A percentile compares a stretch with the other conserved stretches of the same genome.
These are phyloP conservation scores for Apiotrichum mycotoxinovorans DNA, from an alignment of 1,284 basidiomycete genomes.

Conservation along the genomic window DNA sequence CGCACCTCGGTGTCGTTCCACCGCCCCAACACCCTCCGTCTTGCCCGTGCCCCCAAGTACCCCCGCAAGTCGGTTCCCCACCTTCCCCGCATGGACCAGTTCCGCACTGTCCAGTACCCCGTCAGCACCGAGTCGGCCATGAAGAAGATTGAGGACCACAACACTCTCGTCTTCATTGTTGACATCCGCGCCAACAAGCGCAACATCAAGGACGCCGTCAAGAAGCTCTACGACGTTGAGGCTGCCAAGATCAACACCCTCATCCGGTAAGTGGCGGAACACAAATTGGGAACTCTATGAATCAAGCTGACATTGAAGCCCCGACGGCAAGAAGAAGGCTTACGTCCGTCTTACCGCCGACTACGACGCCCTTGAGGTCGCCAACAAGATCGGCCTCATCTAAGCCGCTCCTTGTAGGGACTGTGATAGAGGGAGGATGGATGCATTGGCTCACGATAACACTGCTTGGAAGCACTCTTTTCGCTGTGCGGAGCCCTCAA, in stretches of 20 bases:
- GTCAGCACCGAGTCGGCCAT: conserved; percentile 59
- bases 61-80: conserved; percentile 90
- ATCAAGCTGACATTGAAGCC: conserved; percentile 55
- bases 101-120: conserved; percentile 81
- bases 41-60: conserved; percentile 83
- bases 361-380: conserved; percentile 95
- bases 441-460: conserved; percentile 22
- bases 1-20: conserved; percentile 89
- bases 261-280: conserved; percentile 63
- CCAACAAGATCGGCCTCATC: conserved; percentile 72
- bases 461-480: conserved; percentile 2
- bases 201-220: conserved; percentile 97
- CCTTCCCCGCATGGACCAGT: conserved; percentile 96
- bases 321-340: conserved; percentile 99
- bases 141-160: conserved; percentile 98
- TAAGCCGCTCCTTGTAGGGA: conserved; percentile 29
- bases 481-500: background rate
- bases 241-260: conserved; percentile 96
- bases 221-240: conserved; percentile 98
- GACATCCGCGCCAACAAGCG: conserved; percentile 96
- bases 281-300: background rate
- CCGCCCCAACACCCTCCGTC: conserved; percentile 89
- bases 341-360: conserved; percentile 93
- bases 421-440: conserved; percentile 20
- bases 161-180: conserved; percentile 97